These are phyloP conservation scores for Verbascum thapsus DNA, from an alignment of 257 asterid genomes.

Conservation along the genomic window DNA sequence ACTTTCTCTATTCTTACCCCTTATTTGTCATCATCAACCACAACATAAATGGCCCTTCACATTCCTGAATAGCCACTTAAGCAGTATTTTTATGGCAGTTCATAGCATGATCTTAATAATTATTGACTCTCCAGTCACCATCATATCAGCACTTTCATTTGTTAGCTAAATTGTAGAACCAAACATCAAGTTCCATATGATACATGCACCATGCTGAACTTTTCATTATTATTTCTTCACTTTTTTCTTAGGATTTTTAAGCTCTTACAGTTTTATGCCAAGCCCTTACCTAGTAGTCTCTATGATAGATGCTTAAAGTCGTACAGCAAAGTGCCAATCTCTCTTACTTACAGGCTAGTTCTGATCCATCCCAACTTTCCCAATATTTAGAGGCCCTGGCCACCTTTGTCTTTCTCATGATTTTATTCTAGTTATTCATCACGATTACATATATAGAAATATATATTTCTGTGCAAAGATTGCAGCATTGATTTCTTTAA, in stretches of 20 bases:
- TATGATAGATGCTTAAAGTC: slow-evolving; percentile 9
- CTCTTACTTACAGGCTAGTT: slow-evolving; percentile 19
- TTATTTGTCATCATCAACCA: no score
- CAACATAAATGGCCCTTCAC: slow-evolving; percentile 22
- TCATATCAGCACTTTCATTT: slow-evolving; percentile 4
- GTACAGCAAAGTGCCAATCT: slow-evolving; percentile 17
- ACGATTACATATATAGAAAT: background rate
- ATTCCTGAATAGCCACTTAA: slow-evolving; percentile 26
- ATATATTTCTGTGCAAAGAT: slow-evolving; percentile 7
- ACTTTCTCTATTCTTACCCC: no score
- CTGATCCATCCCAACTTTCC: slow-evolving; percentile 25
- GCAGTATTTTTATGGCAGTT: slow-evolving; percentile 21
- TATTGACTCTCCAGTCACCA: slow-evolving; percentile 30
- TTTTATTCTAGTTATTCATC: slow-evolving; percentile 23
- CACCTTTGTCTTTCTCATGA: slow-evolving; percentile 16
- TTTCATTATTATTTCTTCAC: slow-evolving; percentile 2
- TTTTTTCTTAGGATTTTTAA: no score
- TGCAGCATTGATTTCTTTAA: slow-evolving; percentile 21
- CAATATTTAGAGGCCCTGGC: slow-evolving; percentile 23
- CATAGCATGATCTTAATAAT: slow-evolving; percentile 21
- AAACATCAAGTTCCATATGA: slow-evolving; percentile 29
- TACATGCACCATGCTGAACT: slow-evolving; percentile 24
- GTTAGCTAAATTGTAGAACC: slow-evolving; percentile 27
- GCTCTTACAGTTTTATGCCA: slow-evolving; percentile 19
- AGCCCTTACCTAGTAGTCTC: slow-evolving; percentile 19